Conservation (phyloP, 768 basidiomycete species). For the Tulasnella sp. region DNA sequence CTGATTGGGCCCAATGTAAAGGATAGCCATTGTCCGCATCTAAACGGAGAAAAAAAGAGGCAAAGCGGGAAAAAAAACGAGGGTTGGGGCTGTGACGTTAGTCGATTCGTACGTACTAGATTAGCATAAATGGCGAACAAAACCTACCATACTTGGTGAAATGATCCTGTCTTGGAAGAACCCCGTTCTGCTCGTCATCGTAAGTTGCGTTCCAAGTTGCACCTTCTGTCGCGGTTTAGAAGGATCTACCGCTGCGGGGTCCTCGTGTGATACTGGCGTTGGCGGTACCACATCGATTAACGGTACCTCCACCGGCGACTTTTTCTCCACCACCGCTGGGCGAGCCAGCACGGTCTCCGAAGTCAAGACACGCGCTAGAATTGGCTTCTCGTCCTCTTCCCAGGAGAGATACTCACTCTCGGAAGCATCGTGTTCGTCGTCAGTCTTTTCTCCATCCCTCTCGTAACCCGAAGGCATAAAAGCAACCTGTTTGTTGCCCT, state of each 20-base stretch:
- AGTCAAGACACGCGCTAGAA: constrained; percentile 23
- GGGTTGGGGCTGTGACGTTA: neutral
- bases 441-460: constrained; percentile 10
- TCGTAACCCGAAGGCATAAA: constrained; percentile 15
- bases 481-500: constrained; percentile 6
- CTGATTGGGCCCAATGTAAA: constrained; percentile 90
- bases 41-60: constrained; percentile 35
- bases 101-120: constrained; percentile 6
- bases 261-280: constrained; percentile 26
- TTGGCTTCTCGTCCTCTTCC: constrained; percentile 24
- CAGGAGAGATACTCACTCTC: constrained; percentile 15
- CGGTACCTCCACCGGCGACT: constrained; percentile 30
- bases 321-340: constrained; percentile 13
- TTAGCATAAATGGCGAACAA: neutral
- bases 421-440: constrained; percentile 14
- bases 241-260: neutral
- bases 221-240: constrained; percentile 31
- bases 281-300: constrained; percentile 42
- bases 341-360: constrained; percentile 11
- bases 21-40: constrained; percentile 99
- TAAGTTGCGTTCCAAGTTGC: constrained; percentile 79
- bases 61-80: neutral
- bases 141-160: constrained; percentile 89
- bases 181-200: constrained; percentile 92
- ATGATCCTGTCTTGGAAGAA: constrained; percentile 93